Evolutionary conservation across 176 grass and related monocot species (phyloP).

Genomic region (Avena eriantha): DNA sequence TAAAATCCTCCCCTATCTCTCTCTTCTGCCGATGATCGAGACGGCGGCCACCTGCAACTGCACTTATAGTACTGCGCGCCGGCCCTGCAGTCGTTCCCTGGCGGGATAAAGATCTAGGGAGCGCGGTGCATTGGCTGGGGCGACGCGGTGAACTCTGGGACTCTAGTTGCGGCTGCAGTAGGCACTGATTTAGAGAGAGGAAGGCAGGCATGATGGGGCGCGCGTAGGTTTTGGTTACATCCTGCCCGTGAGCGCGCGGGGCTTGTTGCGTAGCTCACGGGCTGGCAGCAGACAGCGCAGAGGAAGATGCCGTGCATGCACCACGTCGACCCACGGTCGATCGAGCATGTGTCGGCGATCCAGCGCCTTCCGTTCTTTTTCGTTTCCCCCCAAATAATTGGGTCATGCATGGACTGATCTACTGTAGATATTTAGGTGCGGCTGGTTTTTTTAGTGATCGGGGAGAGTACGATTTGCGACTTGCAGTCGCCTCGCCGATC

Average conservation of each 20-base stretch:
- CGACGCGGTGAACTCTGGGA: constrained; percentile 5
- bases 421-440: too few relatives aligned
- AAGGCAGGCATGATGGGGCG: too few relatives aligned
- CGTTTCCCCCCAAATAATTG: too few relatives aligned
- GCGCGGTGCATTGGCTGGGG: constrained; percentile 25
- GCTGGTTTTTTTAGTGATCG: too few relatives aligned
- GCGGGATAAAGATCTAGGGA: constrained; percentile 26
- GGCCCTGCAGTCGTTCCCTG: neutral
- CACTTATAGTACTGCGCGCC: constrained; percentile 12
- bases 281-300: constrained; percentile 28
- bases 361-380: neutral
- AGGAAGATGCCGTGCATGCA: constrained; percentile 40
- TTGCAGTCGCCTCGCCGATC: too few relatives aligned
- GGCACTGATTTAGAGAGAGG: constrained; percentile 37
- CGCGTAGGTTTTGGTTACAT: constrained; percentile 38
- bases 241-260: constrained; percentile 44
- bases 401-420: too few relatives aligned
- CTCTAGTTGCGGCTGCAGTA: neutral
- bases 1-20: neutral
- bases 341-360: neutral
- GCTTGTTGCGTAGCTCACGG: constrained; percentile 39
- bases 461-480: too few relatives aligned
- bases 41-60: neutral
- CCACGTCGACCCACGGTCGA: constrained; percentile 7
- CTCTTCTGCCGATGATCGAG: neutral